phyloP scores from a whole-genome alignment of 2,329 filamentous ascomycete species.

The Fusarium liriodendri region DNA sequence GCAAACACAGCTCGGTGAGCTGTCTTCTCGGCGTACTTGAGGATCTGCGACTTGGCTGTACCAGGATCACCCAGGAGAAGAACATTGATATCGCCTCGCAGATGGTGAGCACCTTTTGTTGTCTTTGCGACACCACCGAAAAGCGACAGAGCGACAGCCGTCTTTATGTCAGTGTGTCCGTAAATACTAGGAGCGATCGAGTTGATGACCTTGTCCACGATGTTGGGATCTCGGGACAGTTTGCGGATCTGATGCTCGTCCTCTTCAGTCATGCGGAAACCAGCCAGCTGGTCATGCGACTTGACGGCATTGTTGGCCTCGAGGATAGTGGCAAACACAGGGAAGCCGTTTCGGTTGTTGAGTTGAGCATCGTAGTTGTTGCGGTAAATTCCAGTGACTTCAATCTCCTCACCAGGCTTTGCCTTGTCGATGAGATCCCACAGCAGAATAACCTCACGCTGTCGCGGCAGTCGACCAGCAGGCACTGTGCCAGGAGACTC shows the following conservation, averaged over 20 bases:
- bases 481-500: constrained; percentile 98
- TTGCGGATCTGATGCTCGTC: constrained; percentile 92
- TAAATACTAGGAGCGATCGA: constrained; percentile 98
- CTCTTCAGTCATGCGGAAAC: constrained; percentile 93
- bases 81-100: constrained; percentile 98
- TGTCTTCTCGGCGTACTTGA: constrained; percentile 98
- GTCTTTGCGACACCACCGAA: constrained; percentile 95
- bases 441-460: constrained; percentile 92
- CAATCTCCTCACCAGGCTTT: constrained; percentile 97
- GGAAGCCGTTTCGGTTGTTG: constrained; percentile 98
- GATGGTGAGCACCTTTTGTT: constrained; percentile 87
- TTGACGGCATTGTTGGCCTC: constrained; percentile 99
- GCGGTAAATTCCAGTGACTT: constrained; percentile 95
- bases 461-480: constrained; percentile 90
- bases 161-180: constrained; percentile 96
- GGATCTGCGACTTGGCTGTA: constrained; percentile 96
- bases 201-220: constrained; percentile 91
- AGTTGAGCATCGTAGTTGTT: constrained; percentile 98
- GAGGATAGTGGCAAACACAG: constrained; percentile 96
- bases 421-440: constrained; percentile 98
- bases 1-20: constrained; percentile 97
- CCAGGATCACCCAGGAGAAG: constrained; percentile 95
- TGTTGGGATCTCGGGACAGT: constrained; percentile 88
- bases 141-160: constrained; percentile 90
- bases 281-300: constrained; percentile 95